phyloP scores from a whole-genome alignment of 2,329 filamentous ascomycete genomes.

The Didymella segeticola region DNA sequence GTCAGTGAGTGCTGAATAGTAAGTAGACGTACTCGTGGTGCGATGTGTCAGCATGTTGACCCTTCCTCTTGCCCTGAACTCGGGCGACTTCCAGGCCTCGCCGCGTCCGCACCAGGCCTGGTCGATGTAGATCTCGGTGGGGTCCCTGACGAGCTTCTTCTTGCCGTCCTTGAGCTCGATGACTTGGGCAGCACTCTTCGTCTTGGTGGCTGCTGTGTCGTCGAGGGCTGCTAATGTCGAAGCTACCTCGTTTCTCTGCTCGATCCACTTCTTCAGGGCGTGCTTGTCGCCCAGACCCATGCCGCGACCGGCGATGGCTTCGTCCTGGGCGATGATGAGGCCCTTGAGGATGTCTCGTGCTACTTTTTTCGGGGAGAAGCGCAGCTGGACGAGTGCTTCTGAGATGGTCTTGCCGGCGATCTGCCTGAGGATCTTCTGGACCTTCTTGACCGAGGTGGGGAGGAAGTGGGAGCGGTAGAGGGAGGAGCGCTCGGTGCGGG shows the following conservation, averaged over 20 bases:
- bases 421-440: slow-evolving; percentile 83
- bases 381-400: slow-evolving; percentile 93
- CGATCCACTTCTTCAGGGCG: slow-evolving; percentile 29
- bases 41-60: slow-evolving; percentile 73
- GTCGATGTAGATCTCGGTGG: slow-evolving; percentile 85
- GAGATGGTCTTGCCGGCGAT: slow-evolving; percentile 93
- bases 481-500: slow-evolving; percentile 67
- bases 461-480: slow-evolving; percentile 72
- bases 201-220: slow-evolving; percentile 37
- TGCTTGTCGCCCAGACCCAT: slow-evolving; percentile 72
- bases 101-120: slow-evolving; percentile 92
- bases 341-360: slow-evolving; percentile 80
- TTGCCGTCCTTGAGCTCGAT: slow-evolving; percentile 79
- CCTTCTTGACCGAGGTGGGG: slow-evolving; percentile 90
- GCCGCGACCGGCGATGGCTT: slow-evolving; percentile 78
- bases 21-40: slow-evolving; percentile 71
- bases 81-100: slow-evolving; percentile 54
- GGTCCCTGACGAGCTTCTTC: slow-evolving; percentile 73
- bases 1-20: not conserved
- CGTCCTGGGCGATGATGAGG: slow-evolving; percentile 79
- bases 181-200: slow-evolving; percentile 50
- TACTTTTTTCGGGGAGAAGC: slow-evolving; percentile 92
- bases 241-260: slow-evolving; percentile 18
- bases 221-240: slow-evolving; percentile 16
- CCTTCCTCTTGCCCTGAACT: slow-evolving; percentile 78